These are phyloP conservation scores for Pyrenochaeta sp. DNA, from an alignment of 2,329 filamentous ascomycete species.

Conservation along the genomic window DNA sequence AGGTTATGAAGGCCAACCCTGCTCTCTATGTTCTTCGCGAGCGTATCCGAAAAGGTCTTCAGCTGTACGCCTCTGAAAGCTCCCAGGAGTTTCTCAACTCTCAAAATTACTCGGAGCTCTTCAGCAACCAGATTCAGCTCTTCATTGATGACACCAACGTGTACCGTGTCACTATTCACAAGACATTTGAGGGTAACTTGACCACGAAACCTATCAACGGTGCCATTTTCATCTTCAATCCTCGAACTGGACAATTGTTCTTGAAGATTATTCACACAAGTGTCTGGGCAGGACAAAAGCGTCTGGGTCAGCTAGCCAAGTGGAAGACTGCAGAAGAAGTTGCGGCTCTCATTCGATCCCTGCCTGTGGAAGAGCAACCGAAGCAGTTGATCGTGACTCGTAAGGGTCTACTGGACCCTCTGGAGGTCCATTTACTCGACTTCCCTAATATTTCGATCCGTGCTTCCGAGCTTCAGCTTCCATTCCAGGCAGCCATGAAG, in stretches of 20 bases:
- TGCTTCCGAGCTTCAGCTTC: slow-evolving; percentile 93
- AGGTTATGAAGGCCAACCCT: slow-evolving; percentile 99
- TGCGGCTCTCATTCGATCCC: slow-evolving; percentile 90
- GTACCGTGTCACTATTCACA: slow-evolving; percentile 99
- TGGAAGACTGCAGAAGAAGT: slow-evolving; percentile 99
- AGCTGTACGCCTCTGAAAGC: slow-evolving; percentile 97
- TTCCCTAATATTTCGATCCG: slow-evolving; percentile 99
- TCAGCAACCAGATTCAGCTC: slow-evolving; percentile 98
- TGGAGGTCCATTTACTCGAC: slow-evolving; percentile 96
- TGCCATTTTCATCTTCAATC: slow-evolving; percentile 99
- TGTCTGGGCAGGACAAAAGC: slow-evolving; percentile 99
- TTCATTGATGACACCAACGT: slow-evolving; percentile 99
- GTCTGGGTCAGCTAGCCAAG: slow-evolving; percentile 96
- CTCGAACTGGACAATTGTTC: slow-evolving; percentile 96
- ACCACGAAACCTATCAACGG: slow-evolving; percentile 99
- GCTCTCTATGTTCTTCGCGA: slow-evolving; percentile 95
- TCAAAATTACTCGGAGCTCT: slow-evolving; percentile 98
- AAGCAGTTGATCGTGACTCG: slow-evolving; percentile 98
- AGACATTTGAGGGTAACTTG: slow-evolving; percentile 98
- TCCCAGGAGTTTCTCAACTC: slow-evolving; percentile 99
- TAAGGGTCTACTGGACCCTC: slow-evolving; percentile 94
- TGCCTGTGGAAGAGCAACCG: slow-evolving; percentile 97
- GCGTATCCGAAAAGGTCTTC: slow-evolving; percentile 97
- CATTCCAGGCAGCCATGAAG: slow-evolving; percentile 99
- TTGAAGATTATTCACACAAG: slow-evolving; percentile 99